Evolutionary conservation across 208 protist genomes (phyloP), one percentile per base, ranked within the genome.

Genomic region (Balamuthia mandrillaris): DNA sequence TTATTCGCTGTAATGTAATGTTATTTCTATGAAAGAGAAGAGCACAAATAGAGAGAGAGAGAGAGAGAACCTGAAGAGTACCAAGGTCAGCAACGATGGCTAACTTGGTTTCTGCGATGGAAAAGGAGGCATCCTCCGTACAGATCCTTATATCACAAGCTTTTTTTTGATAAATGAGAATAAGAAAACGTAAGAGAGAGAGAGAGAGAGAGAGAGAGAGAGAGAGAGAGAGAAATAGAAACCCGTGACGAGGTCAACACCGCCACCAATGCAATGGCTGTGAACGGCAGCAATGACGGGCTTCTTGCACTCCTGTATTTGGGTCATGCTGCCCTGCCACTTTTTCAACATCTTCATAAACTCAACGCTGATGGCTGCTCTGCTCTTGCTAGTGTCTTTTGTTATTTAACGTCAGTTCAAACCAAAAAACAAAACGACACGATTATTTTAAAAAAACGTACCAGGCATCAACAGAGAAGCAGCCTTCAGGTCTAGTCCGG

Each of bases 1-100:
- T 79, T 29, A 79, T 52, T 39, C 70, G 70, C 70, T 79, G 70
- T n/a, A n/a, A n/a, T n/a, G n/a, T n/a, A n/a, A n/a, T n/a, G n/a
- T n/a, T n/a, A n/a, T n/a, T n/a, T n/a, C n/a, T n/a, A n/a, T n/a
- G n/a, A n/a, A n/a, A n/a, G n/a, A n/a, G n/a, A n/a, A n/a, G n/a
- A n/a, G n/a, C n/a, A n/a, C n/a, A n/a, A n/a, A n/a, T n/a, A n/a
- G n/a, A n/a, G n/a, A n/a, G n/a, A n/a, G n/a, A n/a, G n/a, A n/a
- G n/a, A n/a, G n/a, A n/a, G n/a, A n/a, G n/a, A n/a, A n/a, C n/a
- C n/a, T n/a, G n/a, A n/a, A 79, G 29, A 18, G 70, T 79, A 47
- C 70, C 70, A 37, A 79, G 49, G 49, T 79, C 70, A 21, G 70
- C 70, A 5, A 79, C 70, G 29, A 79, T 79, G 24, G 70, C 70